phyloP scores from a whole-genome alignment of 441 rosid genomes.

The Arabidopsis hybrid region DNA sequence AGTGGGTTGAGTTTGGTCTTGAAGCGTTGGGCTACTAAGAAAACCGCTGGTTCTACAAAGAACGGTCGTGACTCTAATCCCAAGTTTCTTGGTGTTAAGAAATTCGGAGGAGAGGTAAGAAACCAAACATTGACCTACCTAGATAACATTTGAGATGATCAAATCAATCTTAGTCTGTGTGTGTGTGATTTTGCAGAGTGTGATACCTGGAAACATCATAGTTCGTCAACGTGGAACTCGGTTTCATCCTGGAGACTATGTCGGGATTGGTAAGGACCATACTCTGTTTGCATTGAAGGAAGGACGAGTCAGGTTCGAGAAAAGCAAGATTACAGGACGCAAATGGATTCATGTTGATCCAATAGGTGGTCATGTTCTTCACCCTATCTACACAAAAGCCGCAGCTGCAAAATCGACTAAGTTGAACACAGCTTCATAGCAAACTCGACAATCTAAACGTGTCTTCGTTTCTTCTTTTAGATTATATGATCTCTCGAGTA shows the following conservation, averaged over 20 bases:
- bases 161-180: not conserved
- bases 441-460: conserved; percentile 8
- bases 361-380: conserved; percentile 65
- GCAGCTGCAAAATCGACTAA: conserved; percentile 43
- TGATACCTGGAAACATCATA: conserved; percentile 79
- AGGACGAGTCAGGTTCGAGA: conserved; percentile 76
- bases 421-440: conserved; percentile 41
- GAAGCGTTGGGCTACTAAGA: conserved; percentile 90
- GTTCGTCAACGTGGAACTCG: conserved; percentile 75
- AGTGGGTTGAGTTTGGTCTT: conserved; percentile 73
- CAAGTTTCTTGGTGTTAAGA: conserved; percentile 87
- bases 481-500: not conserved
- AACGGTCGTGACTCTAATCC: conserved; percentile 95
- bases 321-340: conserved; percentile 62
- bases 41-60: conserved; percentile 85
- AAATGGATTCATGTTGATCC: conserved; percentile 89
- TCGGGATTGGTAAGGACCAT: conserved; percentile 87
- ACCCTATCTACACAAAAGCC: conserved; percentile 54
- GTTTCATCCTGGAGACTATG: conserved; percentile 90
- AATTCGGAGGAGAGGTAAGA: conserved; percentile 89
- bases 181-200: conserved; percentile 54
- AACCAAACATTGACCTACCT: not conserved
- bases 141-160: not conserved
- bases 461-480: conserved; percentile 11
- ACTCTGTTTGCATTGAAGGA: conserved; percentile 82